Evolutionary conservation across 2,329 filamentous ascomycete genomes (phyloP), one percentile per base, ranked within the genome.

Genomic region (Ophiocordyceps unilateralis): DNA sequence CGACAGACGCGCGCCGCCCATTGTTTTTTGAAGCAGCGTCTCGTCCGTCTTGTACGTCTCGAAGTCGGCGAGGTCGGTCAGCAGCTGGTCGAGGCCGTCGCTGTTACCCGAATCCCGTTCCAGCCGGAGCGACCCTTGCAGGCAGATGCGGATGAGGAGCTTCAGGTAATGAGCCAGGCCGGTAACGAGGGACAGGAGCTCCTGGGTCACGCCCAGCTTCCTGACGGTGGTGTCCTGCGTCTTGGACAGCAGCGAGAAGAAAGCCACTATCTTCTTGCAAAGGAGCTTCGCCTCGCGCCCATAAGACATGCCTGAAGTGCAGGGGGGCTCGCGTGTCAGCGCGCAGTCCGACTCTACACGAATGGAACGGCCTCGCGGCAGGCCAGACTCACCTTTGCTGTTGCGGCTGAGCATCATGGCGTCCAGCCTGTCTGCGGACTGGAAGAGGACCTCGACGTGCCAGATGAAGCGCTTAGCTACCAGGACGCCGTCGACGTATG

Each of bases 231-330:
- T 85, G 55, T 95, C 88, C 57, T 96, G 89, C 1, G 88, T 91
- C 60, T 94, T 94, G 6, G 89, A 93, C 9, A 98, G 70, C 17
- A 98, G 68, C 12, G 87, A 87, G 60, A 98, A 98, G 68, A 98
- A 98, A 22, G 89, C 85, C 6, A 98, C 91, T 43, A 98, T 93
- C 63, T 98, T 98, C 64, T 98, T 98, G 69, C 91, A 98, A n/a
- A 98, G 75, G 41, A 98, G 71, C 63, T 98, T 98, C n/a, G 91
- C 84, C 66, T 98, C 91, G 54, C 91, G 79, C 17, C 83, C 83
- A 58, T 96, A 98, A 10, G 87, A 85, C 47, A 98, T 72, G 48
- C 83, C 87, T 83, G 19, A 6, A 36, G 21, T 26, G 26, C 19
- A 17, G 4, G 20, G 14, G 12, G 17, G 30, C 6, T 39, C 21